Evolutionary conservation across 345 rosid genomes (phyloP).

Genomic region (Cardiospermum halicacabum): DNA sequence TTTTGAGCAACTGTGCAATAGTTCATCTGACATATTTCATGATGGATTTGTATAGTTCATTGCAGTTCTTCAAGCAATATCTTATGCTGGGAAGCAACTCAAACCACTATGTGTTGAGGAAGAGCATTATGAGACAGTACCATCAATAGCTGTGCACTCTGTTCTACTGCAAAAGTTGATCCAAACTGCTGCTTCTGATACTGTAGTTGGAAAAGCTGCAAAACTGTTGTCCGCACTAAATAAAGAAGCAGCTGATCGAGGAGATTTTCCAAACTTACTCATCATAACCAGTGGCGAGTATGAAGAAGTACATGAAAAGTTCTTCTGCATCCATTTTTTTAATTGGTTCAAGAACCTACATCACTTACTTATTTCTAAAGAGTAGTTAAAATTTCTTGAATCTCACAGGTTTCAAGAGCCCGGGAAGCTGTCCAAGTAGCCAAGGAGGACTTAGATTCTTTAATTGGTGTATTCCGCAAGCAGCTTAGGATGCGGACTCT

Average conservation of each 20-base stretch:
- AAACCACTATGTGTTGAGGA: conserved; percentile 50
- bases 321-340: conserved; percentile 9
- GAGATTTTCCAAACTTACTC: conserved; percentile 59
- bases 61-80: conserved; percentile 76
- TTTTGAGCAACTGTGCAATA: neutral
- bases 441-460: conserved; percentile 52
- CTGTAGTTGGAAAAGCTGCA: conserved; percentile 55
- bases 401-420: conserved; percentile 59
- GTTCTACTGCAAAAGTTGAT: conserved; percentile 59
- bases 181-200: conserved; percentile 62
- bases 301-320: conserved; percentile 54
- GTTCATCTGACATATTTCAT: conserved; percentile 24
- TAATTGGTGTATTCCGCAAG: conserved; percentile 42
- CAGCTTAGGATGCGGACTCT: conserved; percentile 43
- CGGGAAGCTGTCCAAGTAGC: conserved; percentile 56
- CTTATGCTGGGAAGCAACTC: conserved; percentile 72
- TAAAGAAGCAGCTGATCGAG: conserved; percentile 75
- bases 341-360: neutral
- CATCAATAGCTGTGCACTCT: conserved; percentile 34
- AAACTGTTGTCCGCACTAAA: conserved; percentile 63
- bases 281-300: conserved; percentile 52
- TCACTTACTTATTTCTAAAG: conserved; percentile 1
- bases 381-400: conserved; percentile 12
- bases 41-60: conserved; percentile 60
- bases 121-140: conserved; percentile 27